phyloP scores from a whole-genome alignment of 805 yeast genomes.

The Pichia exigua region DNA sequence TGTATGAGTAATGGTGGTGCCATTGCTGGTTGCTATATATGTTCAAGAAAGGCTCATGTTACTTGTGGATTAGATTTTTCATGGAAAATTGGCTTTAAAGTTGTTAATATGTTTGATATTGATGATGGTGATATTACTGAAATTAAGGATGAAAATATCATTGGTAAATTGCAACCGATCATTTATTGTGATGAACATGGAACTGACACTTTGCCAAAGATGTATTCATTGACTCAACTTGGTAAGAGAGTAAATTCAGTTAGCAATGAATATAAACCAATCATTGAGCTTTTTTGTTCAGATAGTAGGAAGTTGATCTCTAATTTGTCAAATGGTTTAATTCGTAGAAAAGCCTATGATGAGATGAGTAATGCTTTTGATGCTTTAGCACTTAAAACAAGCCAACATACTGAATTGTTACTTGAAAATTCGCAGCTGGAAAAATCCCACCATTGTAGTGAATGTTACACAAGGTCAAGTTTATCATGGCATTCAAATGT shows the following conservation, averaged over 20 bases:
- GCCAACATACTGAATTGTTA: neutral
- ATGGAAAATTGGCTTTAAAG: constrained; percentile 47
- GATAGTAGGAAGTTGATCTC: constrained; percentile 22
- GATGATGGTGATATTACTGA: constrained; percentile 11
- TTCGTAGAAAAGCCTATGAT: constrained; percentile 7
- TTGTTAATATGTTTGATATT: constrained; percentile 21
- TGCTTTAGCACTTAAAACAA: neutral
- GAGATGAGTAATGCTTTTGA: constrained; percentile 4
- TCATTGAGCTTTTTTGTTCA: constrained; percentile 34
- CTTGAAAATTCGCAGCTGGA: neutral
- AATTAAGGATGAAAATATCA: constrained; percentile 16
- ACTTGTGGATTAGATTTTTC: constrained; percentile 52
- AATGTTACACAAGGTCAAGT: constrained; percentile 3
- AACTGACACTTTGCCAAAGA: constrained; percentile 9
- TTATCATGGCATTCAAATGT: constrained; percentile 4
- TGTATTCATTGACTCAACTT: constrained; percentile 24
- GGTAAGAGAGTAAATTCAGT: constrained; percentile 24
- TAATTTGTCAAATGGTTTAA: constrained; percentile 7
- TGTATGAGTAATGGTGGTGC: constrained; percentile 46
- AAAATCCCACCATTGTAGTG: neutral
- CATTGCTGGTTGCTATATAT: constrained; percentile 38
- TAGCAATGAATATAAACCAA: constrained; percentile 28
- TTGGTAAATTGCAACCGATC: constrained; percentile 38
- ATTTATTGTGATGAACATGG: constrained; percentile 37
- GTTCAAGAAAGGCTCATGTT: constrained; percentile 37